A percentile compares a stretch with the other conserved stretches of the same genome.
Evolutionary conservation across 2,329 filamentous ascomycete species (phyloP).

Genomic region (Fusarium continuum): DNA sequence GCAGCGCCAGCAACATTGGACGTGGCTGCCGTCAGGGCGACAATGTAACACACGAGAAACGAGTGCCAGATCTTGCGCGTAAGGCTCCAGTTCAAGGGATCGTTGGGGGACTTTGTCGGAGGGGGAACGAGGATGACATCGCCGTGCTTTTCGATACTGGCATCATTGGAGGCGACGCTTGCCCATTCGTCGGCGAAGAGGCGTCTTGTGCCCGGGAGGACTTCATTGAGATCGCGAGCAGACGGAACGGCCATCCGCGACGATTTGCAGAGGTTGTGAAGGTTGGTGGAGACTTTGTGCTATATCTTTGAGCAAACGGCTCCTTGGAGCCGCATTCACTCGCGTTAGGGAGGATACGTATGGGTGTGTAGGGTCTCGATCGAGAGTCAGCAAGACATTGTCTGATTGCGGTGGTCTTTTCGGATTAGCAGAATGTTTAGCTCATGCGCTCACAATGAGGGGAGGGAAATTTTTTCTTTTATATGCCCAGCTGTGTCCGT

Average conservation of each 20-base stretch:
- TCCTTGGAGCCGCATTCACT: slow-evolving; percentile 37
- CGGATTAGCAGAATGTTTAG: not conserved
- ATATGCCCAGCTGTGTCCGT: slow-evolving; percentile 16
- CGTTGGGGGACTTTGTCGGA: slow-evolving; percentile 62
- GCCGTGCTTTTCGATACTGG: slow-evolving; percentile 43
- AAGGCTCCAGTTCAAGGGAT: slow-evolving; percentile 61
- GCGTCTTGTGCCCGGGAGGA: slow-evolving; percentile 45
- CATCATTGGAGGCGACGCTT: slow-evolving; percentile 38
- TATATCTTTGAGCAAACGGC: slow-evolving; percentile 25
- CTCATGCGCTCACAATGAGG: not conserved
- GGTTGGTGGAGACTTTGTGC: slow-evolving; percentile 3
- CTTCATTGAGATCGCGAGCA: slow-evolving; percentile 34
- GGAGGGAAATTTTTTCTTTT: slow-evolving; percentile 9
- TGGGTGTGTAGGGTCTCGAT: slow-evolving; percentile 23
- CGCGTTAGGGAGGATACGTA: slow-evolving; percentile 34
- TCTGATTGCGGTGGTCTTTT: slow-evolving; percentile 2
- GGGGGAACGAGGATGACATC: slow-evolving; percentile 63
- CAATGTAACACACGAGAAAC: slow-evolving; percentile 61
- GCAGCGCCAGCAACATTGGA: slow-evolving; percentile 65
- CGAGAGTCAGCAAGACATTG: slow-evolving; percentile 36
- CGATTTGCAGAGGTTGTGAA: slow-evolving; percentile 1
- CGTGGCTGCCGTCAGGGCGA: slow-evolving; percentile 64
- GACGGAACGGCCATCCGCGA: slow-evolving; percentile 35
- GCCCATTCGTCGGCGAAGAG: slow-evolving; percentile 42
- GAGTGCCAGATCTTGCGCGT: slow-evolving; percentile 61